phyloP scores from a whole-genome alignment of 441 rosid species.

The Jatropha podagrica region DNA sequence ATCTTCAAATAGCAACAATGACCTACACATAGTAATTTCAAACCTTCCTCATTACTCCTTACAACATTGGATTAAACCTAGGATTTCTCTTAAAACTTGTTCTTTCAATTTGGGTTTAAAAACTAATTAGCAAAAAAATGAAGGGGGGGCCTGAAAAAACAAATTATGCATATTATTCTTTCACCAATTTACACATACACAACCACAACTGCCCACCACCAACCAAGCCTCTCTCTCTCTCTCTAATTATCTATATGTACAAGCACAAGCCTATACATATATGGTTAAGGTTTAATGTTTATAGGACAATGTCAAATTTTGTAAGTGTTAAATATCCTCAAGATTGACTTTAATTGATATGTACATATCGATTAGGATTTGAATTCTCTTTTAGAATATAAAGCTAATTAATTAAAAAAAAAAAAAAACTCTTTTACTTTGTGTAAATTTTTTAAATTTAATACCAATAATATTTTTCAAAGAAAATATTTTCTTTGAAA shows the following conservation, averaged over 20 bases:
- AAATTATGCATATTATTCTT: not conserved
- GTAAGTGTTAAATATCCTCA: too few species aligned
- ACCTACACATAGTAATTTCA: conserved; percentile 4
- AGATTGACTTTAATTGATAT: too few species aligned
- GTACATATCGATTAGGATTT: too few species aligned
- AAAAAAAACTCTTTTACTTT: too few species aligned
- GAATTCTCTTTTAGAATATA: too few species aligned
- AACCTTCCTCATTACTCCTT: conserved; percentile 2
- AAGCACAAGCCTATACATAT: too few species aligned
- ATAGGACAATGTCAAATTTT: too few species aligned
- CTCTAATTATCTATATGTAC: not conserved
- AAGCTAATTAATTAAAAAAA: too few species aligned
- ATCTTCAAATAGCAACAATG: conserved; percentile 12
- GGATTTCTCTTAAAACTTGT: conserved; percentile 7
- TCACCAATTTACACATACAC: not conserved
- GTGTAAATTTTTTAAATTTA: too few species aligned
- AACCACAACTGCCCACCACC: not conserved
- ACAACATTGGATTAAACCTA: conserved; percentile 7
- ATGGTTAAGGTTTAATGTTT: too few species aligned
- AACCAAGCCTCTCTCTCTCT: not conserved
- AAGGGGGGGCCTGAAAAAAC: not conserved
- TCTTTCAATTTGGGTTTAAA: not conserved
- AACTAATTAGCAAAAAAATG: not conserved
- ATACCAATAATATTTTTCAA: too few species aligned
- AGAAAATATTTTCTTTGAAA: too few species aligned